Base-by-base conservation (phyloP, 805 yeast genomes). In the Yarrowia sp. region DNA sequence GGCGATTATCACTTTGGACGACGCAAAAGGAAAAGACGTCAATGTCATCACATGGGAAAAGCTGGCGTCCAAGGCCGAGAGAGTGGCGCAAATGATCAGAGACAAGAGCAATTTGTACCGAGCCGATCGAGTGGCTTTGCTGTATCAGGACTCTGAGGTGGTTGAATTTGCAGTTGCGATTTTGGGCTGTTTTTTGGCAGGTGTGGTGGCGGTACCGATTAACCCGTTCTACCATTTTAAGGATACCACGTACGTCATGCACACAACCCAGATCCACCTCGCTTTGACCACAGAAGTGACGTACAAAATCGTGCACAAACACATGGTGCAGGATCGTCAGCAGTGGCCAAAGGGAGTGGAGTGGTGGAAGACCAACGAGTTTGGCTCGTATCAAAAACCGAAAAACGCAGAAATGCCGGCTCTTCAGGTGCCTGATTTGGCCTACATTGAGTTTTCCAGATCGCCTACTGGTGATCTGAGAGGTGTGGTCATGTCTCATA, bases 191-290 rank as follows among this genome's bases (percentile, higher is more conserved):
- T 90, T 93, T 69, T 78, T 93, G 65, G 96, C 98, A 0, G 97
- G 96, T 1, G 88, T 91, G 51, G 92, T 95, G 1, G 98, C 98
- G 0, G 93, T 95, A 5, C 99, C 99, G 0, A 85, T 95, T 45
- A 89, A 89, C 64, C 86, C 91, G 66, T 89, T 86, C 64, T 82
- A 85, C 32, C 87, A 88, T 36, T 76, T 86, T 32, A 79, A 79
- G 45, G 97, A 92, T 68, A 85, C 92, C 67, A 80, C 84, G 13
- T 86, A 85, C 67, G 88, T 92, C 38, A 84, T 92, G 75, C 83
- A 82, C 48, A 79, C 83, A 36, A 89, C 98, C 0, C 89, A 87
- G 66, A 83, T 96, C 0, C 91, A 88, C 73, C 79, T 90, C 62
- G 87, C 92, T 58, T 77, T 95, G 35, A 86, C 90, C 68, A 90